These are phyloP conservation scores for Calonectria montana DNA, from an alignment of 2,329 filamentous ascomycete species.

Conservation along the genomic window DNA sequence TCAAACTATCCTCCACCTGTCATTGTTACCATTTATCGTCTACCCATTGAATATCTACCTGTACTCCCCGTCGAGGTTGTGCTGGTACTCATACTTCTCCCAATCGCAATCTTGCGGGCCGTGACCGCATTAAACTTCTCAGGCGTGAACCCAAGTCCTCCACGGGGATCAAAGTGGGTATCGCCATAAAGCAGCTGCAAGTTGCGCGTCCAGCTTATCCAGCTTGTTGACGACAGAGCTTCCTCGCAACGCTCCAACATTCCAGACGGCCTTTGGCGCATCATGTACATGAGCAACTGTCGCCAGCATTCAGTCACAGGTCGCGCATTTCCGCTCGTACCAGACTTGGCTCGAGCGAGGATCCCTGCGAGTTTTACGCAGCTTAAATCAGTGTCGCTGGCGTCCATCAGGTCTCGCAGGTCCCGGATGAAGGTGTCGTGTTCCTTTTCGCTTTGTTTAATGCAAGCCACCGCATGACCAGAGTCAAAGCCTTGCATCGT, in stretches of 20 bases:
- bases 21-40: not conserved
- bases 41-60: not conserved
- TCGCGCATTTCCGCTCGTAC: not conserved
- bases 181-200: slow-evolving; percentile 18
- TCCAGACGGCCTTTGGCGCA: slow-evolving; percentile 13
- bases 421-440: slow-evolving; percentile 16
- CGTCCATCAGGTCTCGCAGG: slow-evolving; percentile 6
- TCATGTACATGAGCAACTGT: slow-evolving; percentile 19
- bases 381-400: slow-evolving; percentile 11
- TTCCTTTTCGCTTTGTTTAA: slow-evolving; percentile 23
- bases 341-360: not conserved
- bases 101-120: slow-evolving; percentile 21
- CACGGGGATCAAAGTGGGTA: slow-evolving; percentile 19
- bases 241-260: slow-evolving; percentile 21
- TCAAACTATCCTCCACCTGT: no score
- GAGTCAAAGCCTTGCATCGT: slow-evolving; percentile 10
- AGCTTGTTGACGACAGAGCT: not conserved
- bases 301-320: slow-evolving; percentile 24
- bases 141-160: slow-evolving; percentile 25
- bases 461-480: slow-evolving; percentile 13
- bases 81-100: slow-evolving; percentile 23
- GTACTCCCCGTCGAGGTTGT: slow-evolving; percentile 21
- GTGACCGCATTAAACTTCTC: slow-evolving; percentile 21
- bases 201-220: slow-evolving; percentile 19
- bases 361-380: slow-evolving; percentile 23